phyloP scores from a whole-genome alignment of 306 rosid genomes.

The Psophocarpus tetragonolobus region DNA sequence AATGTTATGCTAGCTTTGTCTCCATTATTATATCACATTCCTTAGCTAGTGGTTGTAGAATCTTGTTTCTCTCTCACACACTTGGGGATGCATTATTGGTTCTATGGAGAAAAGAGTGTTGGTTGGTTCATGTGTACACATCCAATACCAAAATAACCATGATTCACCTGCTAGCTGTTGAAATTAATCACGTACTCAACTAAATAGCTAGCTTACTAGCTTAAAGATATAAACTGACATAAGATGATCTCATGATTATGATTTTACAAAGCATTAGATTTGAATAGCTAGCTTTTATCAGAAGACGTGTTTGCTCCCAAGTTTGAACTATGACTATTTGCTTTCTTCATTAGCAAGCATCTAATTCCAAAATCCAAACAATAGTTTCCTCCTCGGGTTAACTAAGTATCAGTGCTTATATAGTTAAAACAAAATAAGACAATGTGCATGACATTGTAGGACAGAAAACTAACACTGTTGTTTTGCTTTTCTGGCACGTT shows the following conservation, averaged over 20 bases:
- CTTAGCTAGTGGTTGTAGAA: constrained; percentile 11
- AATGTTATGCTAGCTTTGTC: neutral
- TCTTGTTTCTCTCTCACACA: constrained; percentile 25
- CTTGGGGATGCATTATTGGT: neutral
- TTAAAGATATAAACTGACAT: neutral
- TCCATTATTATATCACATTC: neutral
- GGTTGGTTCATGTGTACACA: constrained; percentile 13
- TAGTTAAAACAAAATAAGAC: constrained; percentile 24
- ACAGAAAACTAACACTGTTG: neutral
- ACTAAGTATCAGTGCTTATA: neutral
- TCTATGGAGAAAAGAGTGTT: neutral
- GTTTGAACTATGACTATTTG: neutral
- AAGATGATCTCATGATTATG: constrained; percentile 1
- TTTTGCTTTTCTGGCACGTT: constrained; percentile 23
- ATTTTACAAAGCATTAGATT: neutral
- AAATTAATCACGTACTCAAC: neutral
- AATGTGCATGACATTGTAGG: constrained; percentile 16
- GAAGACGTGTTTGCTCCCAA: neutral
- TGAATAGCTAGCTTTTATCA: constrained; percentile 1
- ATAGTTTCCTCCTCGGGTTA: neutral
- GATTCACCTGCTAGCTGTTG: neutral
- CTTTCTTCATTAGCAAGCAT: constrained; percentile 26
- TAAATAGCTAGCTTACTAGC: neutral
- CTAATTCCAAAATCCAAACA: neutral
- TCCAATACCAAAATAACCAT: constrained; percentile 16